phyloP scores from a whole-genome alignment of 2,329 filamentous ascomycete species.

The Chaetomiaceae sp. region DNA sequence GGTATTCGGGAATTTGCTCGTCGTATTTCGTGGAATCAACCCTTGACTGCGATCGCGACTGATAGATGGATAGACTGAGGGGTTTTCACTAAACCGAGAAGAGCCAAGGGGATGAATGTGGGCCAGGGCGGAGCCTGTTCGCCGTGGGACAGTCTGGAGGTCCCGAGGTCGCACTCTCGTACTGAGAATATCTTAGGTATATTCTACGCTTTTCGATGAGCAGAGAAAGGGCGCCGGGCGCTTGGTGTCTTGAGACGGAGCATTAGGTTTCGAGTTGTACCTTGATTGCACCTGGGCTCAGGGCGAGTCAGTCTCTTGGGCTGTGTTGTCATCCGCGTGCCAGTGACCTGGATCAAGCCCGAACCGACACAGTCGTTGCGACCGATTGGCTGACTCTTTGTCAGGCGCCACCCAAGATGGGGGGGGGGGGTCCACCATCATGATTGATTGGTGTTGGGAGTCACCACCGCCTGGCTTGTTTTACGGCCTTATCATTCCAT shows the following conservation, averaged over 20 bases:
- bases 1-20: not conserved
- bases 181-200: too few species aligned
- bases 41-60: not conserved
- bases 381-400: not conserved
- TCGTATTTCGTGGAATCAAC: conserved; percentile 1
- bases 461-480: too few species aligned
- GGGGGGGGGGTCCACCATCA: too few species aligned
- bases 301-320: not conserved
- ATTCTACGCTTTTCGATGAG: not conserved
- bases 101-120: conserved; percentile 13
- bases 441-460: not conserved
- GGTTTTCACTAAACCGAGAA: conserved; percentile 21
- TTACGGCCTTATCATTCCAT: too few species aligned
- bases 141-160: not conserved
- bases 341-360: not conserved
- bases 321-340: not conserved
- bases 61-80: conserved; percentile 15
- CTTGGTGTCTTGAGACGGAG: not conserved
- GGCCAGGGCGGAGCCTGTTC: conserved; percentile 8
- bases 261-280: not conserved
- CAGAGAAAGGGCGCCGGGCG: not conserved
- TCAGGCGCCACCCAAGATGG: not conserved
- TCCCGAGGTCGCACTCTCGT: not conserved
- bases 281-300: not conserved
- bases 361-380: too few species aligned